A percentile compares a stretch with the other conserved stretches of the same genome.
Evolutionary conservation across 352 stramenopile genomes (phyloP).

Genomic region (Globisporangium paroecandrum): DNA sequence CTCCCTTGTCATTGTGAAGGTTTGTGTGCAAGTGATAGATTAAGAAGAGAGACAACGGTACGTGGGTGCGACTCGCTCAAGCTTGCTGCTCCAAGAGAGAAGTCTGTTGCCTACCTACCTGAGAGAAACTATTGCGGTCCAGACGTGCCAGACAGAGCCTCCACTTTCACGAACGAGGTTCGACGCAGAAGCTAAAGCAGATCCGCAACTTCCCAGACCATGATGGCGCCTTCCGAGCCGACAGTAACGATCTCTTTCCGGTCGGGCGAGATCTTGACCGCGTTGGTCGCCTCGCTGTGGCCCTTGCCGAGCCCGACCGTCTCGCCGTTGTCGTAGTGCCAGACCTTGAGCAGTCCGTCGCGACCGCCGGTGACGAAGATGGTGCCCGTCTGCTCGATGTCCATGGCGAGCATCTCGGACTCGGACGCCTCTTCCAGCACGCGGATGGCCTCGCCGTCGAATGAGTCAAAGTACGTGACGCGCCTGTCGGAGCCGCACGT

Average conservation of each 20-base stretch:
- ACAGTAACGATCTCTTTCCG: constrained; percentile 92
- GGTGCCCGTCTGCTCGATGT: constrained; percentile 88
- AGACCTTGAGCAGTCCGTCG: constrained; percentile 93
- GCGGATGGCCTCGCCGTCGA: constrained; percentile 92
- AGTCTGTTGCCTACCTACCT: background rate
- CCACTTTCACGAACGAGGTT: background rate
- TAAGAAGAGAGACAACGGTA: background rate
- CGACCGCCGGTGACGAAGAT: constrained; percentile 90
- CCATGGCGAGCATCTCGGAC: constrained; percentile 89
- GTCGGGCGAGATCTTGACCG: constrained; percentile 92
- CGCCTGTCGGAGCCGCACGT: constrained; percentile 94
- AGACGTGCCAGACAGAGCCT: background rate
- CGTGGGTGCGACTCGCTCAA: background rate
- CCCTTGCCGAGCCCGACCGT: constrained; percentile 83
- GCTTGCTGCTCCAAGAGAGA: background rate
- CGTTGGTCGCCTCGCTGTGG: constrained; percentile 92
- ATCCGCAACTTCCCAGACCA: constrained; percentile 91
- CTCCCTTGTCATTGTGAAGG: background rate
- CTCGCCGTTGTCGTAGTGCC: constrained; percentile 96
- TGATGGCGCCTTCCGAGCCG: constrained; percentile 92
- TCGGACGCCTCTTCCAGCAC: constrained; percentile 91
- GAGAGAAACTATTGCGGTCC: background rate
- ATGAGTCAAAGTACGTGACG: constrained; percentile 96
- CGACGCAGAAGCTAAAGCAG: constrained; percentile 22
- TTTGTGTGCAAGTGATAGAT: constrained; percentile 1